Evolutionary conservation across 1,284 basidiomycete species (phyloP), one percentile per base, ranked within the genome.

Genomic region (Laetiporus sulphureus): DNA sequence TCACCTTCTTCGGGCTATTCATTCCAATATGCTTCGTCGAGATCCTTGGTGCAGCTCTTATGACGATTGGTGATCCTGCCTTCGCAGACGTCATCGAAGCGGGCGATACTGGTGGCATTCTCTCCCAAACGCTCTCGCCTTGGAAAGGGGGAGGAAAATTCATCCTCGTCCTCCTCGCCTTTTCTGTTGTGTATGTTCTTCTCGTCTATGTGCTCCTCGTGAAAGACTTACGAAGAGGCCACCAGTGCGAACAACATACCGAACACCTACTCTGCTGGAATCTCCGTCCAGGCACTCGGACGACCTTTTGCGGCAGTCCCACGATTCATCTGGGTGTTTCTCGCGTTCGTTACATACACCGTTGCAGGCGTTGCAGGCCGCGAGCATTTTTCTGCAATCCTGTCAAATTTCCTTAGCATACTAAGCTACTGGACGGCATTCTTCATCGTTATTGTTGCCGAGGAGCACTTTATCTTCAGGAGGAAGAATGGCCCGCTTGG

Each of bases 361-460:
- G 65, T 79, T 27, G 72, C 79, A 0, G 76, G 77, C 13, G 72
- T 83, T 35, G 76, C 71, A 2, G 81, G 81, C 2, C 71, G 77
- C 32, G 69, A 75, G 44, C 73, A 77, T 53, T 81, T 84, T 56
- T 71, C 71, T 31, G 65, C 64, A 31, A 77, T 82, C 35, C 64
- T 84, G 4, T 64, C 57, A 29, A 80, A 72, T 54, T 68, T 70
- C 58, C 59, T 79, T 23, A 61, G 69, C 16, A 69, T 83, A 38
- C 61, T 82, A 19, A 72, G 74, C n/a, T 83, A 84, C 60, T 83
- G 79, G 79, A 68, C 69, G 0, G 72, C 75, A 1, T 73, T 80
- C 55, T 78, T 79, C 57, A 62, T 78, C 44, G 69, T 77, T 36
- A 73, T 81, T 36, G 65, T 80, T 18, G 59, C 67, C 0, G 72